Evolutionary conservation across 2,329 filamentous ascomycete species (phyloP).

Genomic region (Fusarium marasasianum): DNA sequence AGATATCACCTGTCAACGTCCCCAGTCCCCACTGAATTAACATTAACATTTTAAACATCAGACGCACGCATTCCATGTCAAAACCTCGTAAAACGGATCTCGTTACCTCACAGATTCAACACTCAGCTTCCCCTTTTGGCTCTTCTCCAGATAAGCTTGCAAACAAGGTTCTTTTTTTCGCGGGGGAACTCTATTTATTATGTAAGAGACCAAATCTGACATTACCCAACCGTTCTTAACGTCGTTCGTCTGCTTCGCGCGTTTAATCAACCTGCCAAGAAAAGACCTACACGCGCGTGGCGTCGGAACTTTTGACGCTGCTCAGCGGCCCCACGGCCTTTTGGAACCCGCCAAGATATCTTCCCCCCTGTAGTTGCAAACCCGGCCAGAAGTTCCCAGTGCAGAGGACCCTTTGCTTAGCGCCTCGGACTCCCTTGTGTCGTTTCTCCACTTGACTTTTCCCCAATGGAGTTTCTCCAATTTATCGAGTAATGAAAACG

Average conservation of each 20-base stretch:
- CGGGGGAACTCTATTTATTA: slow-evolving; percentile 11
- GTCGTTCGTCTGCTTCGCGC: background rate
- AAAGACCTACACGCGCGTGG: slow-evolving; percentile 11
- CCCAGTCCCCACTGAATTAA: slow-evolving; percentile 26
- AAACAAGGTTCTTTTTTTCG: slow-evolving; percentile 14
- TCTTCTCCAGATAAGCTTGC: slow-evolving; percentile 15
- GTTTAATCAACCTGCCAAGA: slow-evolving; percentile 9
- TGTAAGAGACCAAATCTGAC: background rate
- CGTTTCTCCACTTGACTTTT: background rate
- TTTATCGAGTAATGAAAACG: slow-evolving; percentile 23
- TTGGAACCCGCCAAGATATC: slow-evolving; percentile 17
- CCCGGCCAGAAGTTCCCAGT: slow-evolving; percentile 15
- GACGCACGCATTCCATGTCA: background rate
- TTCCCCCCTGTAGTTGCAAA: background rate
- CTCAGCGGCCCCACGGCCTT: slow-evolving; percentile 25
- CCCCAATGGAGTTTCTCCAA: background rate
- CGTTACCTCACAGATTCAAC: slow-evolving; percentile 17
- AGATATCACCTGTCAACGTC: background rate
- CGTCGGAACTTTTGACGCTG: slow-evolving; percentile 28
- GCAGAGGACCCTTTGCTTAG: slow-evolving; percentile 35
- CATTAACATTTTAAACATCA: background rate
- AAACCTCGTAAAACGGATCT: slow-evolving; percentile 3
- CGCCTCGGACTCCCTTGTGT: background rate
- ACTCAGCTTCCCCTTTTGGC: slow-evolving; percentile 19
- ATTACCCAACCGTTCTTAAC: background rate